These are phyloP conservation scores for Onygena corvina DNA, from an alignment of 2,329 filamentous ascomycete species.

Conservation along the genomic window DNA sequence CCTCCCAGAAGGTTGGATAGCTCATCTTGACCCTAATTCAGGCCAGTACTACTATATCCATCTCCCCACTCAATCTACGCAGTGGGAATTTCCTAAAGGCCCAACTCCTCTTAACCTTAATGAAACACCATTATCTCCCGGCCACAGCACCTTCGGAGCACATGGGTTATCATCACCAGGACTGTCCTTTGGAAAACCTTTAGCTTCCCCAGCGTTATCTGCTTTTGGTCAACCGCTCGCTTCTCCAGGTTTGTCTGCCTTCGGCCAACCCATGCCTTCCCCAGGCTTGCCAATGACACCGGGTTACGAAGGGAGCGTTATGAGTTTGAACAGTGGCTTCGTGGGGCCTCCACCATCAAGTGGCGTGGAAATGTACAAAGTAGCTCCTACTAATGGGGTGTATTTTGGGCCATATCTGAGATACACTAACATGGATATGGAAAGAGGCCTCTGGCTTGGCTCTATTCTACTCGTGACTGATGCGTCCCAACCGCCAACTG, in stretches of 20 bases:
- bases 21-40: conserved; percentile 86
- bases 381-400: conserved; percentile 85
- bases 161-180: conserved; percentile 23
- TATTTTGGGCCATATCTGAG: conserved; percentile 95
- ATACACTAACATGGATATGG: conserved; percentile 94
- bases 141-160: conserved; percentile 55
- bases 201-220: conserved; percentile 21
- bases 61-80: conserved; percentile 82
- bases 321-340: conserved; percentile 76
- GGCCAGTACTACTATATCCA: conserved; percentile 99
- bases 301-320: conserved; percentile 72
- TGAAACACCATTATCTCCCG: conserved; percentile 68
- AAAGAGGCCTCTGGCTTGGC: conserved; percentile 79
- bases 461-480: conserved; percentile 91
- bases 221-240: conserved; percentile 49
- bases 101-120: conserved; percentile 81
- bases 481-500: conserved; percentile 80
- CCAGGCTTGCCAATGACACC: conserved; percentile 73
- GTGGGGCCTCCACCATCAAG: conserved; percentile 76
- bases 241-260: conserved; percentile 54
- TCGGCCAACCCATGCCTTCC: conserved; percentile 57
- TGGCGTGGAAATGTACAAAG: conserved; percentile 87
- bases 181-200: conserved; percentile 17
- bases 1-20: conserved; percentile 94
- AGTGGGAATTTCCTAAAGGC: conserved; percentile 98